These are phyloP conservation scores for Pythium periplocum DNA, from an alignment of 352 stramenopile species.

Conservation along the genomic window DNA sequence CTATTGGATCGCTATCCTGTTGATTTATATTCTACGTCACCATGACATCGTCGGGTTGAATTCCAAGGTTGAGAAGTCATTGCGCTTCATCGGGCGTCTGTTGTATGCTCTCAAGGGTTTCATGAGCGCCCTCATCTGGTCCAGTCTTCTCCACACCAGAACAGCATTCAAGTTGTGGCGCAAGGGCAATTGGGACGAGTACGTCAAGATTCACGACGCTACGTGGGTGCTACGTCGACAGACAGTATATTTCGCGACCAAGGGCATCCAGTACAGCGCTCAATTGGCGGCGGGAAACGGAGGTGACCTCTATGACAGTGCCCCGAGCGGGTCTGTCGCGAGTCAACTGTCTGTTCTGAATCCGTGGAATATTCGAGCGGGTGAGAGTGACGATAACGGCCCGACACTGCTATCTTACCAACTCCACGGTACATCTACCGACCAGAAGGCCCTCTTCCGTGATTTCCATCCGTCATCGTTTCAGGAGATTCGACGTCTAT, in stretches of 20 bases:
- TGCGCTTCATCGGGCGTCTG: slow-evolving; percentile 68
- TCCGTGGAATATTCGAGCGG: slow-evolving; percentile 55
- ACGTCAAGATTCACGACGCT: slow-evolving; percentile 82
- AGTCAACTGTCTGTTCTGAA: slow-evolving; percentile 61
- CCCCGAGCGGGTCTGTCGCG: slow-evolving; percentile 60
- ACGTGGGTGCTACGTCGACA: slow-evolving; percentile 80
- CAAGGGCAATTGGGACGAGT: slow-evolving; percentile 79
- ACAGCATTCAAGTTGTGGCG: slow-evolving; percentile 73
- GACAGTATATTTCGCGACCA: slow-evolving; percentile 81
- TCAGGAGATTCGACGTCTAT: slow-evolving; percentile 74
- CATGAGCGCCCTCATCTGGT: slow-evolving; percentile 64
- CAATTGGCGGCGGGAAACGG: slow-evolving; percentile 13
- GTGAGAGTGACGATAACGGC: slow-evolving; percentile 17
- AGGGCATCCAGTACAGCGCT: slow-evolving; percentile 63
- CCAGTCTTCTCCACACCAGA: slow-evolving; percentile 49
- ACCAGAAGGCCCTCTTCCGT: slow-evolving; percentile 57
- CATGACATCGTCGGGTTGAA: slow-evolving; percentile 6
- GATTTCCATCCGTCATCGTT: slow-evolving; percentile 83
- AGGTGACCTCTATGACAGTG: not conserved
- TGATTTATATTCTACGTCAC: not conserved
- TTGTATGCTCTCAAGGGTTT: slow-evolving; percentile 60
- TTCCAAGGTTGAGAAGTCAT: slow-evolving; percentile 42
- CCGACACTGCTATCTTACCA: slow-evolving; percentile 69
- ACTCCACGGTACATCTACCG: slow-evolving; percentile 35
- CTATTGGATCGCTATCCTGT: slow-evolving; percentile 52